Conservation (phyloP, 805 yeast genomes). For the Hanseniaspora hatyaiensis region DNA sequence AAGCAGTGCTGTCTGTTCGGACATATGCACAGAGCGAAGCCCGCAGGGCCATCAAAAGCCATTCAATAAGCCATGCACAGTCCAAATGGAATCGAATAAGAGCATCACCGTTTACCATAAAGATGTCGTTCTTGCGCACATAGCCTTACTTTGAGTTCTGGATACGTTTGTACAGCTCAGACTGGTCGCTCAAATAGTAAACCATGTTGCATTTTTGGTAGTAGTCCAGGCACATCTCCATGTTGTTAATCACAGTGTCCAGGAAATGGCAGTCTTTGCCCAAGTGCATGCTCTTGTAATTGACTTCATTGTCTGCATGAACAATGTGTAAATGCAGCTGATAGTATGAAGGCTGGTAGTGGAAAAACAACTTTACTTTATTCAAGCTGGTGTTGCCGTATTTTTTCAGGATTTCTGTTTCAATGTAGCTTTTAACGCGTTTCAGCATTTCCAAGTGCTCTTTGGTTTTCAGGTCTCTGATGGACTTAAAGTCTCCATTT, state of each 20-base stretch:
- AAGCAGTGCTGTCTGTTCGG: no score
- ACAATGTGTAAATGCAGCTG: slow-evolving; percentile 91
- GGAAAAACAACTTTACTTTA: slow-evolving; percentile 66
- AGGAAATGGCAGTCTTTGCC: slow-evolving; percentile 69
- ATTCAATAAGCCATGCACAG: no score
- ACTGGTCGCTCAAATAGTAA: slow-evolving; percentile 6
- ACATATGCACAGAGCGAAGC: no score
- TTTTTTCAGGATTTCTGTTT: slow-evolving; percentile 35
- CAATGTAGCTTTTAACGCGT: slow-evolving; percentile 36
- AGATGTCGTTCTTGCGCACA: no score
- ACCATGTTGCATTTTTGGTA: slow-evolving; percentile 11
- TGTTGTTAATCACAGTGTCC: slow-evolving; percentile 68
- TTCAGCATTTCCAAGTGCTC: slow-evolving; percentile 50
- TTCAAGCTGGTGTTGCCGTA: slow-evolving; percentile 40
- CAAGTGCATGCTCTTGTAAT: slow-evolving; percentile 52
- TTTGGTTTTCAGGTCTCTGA: slow-evolving; percentile 54
- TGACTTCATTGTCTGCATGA: slow-evolving; percentile 54
- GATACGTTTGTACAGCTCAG: slow-evolving; percentile 4
- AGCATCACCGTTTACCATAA: no score
- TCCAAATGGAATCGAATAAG: no score
- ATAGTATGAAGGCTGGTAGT: slow-evolving; percentile 92
- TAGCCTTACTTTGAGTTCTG: no score
- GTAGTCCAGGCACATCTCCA: slow-evolving; percentile 36
- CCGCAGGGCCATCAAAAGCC: no score
- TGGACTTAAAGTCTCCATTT: slow-evolving; percentile 28